Base-by-base conservation (phyloP, 345 rosid genomes). In the Salix udensis region DNA sequence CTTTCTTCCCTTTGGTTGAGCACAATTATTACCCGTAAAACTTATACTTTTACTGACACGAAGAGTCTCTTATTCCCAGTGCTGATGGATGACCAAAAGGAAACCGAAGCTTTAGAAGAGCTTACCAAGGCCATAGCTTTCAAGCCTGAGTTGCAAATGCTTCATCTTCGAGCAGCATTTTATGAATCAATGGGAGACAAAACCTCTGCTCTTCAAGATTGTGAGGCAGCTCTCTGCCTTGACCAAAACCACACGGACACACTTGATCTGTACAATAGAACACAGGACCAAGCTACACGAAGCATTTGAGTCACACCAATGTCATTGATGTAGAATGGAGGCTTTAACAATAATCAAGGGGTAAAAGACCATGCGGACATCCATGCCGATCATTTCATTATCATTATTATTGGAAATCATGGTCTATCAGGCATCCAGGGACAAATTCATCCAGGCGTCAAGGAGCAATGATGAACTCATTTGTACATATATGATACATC, bases 81-180 rank as follows among this genome's bases (percentile, higher is more conserved):
- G 79, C 80, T 95, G 62, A 95, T 95, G 98, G 98, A 95, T 78
- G 97, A 89, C 76, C 97, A 89, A 80, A 93, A 89, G 69, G 97
- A 93, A 84, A 79, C 79, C 2, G 94, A 89, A 81, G 98, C 98
- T 58, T 85, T 91, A 44, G 89, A 91, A 80, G 98, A 95, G 88
- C 91, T 95, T 34, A 83, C 91, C 10, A 91, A 87, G 88, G 97
- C 98, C 26, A 88, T 95, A 86, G 84, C 91, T 76, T 93, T 91
- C 88, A 93, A 87, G 80, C 97, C 97, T 6, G 97, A 93, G 82
- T 76, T 91, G 82, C 98, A 91, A 79, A 88, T 93, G 85, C 93
- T 95, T 44, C 98, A 95, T 77, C 98, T 95, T 73, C 89, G 98
- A 76, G 98, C 98, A 52, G 98, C 98, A 30, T 95, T 95, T 79